Evolutionary conservation across 1,284 basidiomycete species (phyloP).

Genomic region (Trichosporon sp.): DNA sequence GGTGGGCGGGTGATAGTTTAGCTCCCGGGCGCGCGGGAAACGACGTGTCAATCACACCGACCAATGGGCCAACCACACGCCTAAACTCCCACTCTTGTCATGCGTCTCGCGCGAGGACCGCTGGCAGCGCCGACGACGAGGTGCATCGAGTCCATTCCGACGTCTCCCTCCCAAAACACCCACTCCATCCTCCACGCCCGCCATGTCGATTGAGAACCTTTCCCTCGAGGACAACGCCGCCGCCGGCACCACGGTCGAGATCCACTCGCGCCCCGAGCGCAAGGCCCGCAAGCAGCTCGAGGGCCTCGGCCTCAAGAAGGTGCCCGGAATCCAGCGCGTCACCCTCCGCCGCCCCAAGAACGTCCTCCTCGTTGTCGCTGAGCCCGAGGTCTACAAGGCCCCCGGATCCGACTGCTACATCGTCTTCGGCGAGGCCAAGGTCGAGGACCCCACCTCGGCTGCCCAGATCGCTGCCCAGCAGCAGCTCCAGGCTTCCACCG

Average conservation of each 20-base stretch:
- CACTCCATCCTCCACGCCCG: conserved; percentile 37
- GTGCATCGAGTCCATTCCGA: background rate
- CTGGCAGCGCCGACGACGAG: background rate
- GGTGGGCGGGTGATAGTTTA: background rate
- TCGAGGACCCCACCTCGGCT: conserved; percentile 85
- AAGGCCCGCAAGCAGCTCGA: conserved; percentile 74
- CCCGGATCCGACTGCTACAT: conserved; percentile 97
- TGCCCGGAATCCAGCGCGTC: conserved; percentile 89
- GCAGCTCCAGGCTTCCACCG: conserved; percentile 60
- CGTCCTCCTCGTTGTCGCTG: conserved; percentile 86
- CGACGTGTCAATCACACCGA: background rate
- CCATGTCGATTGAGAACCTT: conserved; percentile 59
- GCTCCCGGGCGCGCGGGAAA: background rate
- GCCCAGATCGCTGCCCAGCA: conserved; percentile 79
- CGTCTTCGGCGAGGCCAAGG: conserved; percentile 97
- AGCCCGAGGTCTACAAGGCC: conserved; percentile 97
- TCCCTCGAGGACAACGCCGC: conserved; percentile 55
- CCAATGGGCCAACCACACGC: conserved; percentile 1
- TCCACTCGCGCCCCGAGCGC: conserved; percentile 85
- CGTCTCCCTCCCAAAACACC: background rate
- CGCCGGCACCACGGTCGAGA: conserved; percentile 76
- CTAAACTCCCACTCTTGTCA: conserved; percentile 1
- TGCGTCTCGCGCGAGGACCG: background rate
- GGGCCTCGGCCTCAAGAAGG: conserved; percentile 82
- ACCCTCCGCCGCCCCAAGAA: conserved; percentile 92